Conservation (phyloP, 208 protist species). For the Acanthamoeba lenticulata region DNA sequence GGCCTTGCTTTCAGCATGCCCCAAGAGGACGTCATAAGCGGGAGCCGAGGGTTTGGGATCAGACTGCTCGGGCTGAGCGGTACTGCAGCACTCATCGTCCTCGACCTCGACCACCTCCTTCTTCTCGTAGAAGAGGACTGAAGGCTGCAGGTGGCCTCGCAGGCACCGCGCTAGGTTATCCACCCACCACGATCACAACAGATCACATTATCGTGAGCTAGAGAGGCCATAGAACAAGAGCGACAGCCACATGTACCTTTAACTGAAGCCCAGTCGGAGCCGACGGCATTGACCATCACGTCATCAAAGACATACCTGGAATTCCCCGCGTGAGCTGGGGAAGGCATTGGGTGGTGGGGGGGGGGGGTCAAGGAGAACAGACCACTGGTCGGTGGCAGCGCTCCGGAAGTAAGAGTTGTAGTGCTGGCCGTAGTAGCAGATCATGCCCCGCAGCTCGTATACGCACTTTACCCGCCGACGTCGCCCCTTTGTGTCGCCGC, state of each 20-base stretch:
- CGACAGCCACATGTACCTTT: not conserved
- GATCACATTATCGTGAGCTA: not conserved
- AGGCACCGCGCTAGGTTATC: not conserved
- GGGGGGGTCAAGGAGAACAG: not conserved
- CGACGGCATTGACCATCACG: conserved; percentile 20
- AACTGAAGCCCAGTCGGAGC: not conserved
- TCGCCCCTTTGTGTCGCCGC: not conserved
- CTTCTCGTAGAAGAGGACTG: conserved; percentile 39
- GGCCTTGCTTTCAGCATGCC: too few relatives aligned
- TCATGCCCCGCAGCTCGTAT: conserved; percentile 21
- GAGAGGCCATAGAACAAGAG: not conserved
- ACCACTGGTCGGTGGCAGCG: not conserved
- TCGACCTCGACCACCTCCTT: not conserved
- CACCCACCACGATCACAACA: not conserved
- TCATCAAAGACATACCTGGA: conserved; percentile 23
- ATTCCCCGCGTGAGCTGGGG: not conserved
- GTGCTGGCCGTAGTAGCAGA: conserved; percentile 42
- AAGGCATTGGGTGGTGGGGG: not conserved
- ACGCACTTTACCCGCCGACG: not conserved
- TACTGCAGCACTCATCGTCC: not conserved
- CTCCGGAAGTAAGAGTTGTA: conserved; percentile 51
- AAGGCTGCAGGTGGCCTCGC: conserved; percentile 17
- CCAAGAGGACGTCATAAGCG: too few relatives aligned
- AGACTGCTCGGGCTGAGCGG: not conserved
- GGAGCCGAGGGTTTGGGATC: not conserved